Conservation (phyloP, 805 yeast genomes). For the Saccharomycopsis malanga region DNA sequence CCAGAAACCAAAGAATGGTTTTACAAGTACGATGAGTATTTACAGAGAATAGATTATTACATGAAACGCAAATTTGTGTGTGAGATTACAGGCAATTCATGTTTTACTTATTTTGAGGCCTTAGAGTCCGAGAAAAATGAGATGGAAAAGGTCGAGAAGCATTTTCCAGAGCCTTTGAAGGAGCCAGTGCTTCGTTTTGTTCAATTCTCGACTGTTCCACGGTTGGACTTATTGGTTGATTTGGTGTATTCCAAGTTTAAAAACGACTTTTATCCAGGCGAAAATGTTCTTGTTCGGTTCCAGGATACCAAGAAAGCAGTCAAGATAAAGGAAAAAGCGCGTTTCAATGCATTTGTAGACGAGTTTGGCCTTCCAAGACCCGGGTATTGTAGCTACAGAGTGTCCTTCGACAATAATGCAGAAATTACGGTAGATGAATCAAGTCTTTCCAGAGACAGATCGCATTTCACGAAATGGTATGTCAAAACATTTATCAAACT, state of each 20-base stretch:
- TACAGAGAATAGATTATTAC: constrained; percentile 66
- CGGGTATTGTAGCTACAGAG: constrained; percentile 63
- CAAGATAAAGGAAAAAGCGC: constrained; percentile 20
- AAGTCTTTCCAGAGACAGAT: constrained; percentile 75
- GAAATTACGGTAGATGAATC: constrained; percentile 67
- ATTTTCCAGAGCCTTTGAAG: constrained; percentile 85
- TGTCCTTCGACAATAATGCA: constrained; percentile 47
- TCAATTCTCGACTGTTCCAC: constrained; percentile 72
- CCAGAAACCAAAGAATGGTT: constrained; percentile 90
- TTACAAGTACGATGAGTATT: constrained; percentile 63
- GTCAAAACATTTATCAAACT: constrained; percentile 84
- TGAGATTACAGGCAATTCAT: constrained; percentile 91
- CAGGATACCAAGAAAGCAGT: constrained; percentile 19
- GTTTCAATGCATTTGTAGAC: constrained; percentile 40
- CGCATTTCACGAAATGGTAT: constrained; percentile 80
- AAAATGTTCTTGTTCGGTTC: constrained; percentile 54
- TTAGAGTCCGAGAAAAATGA: constrained; percentile 63
- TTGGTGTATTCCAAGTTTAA: constrained; percentile 73
- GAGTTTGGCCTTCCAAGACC: constrained; percentile 35
- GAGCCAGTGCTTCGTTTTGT: constrained; percentile 85
- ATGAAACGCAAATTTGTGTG: constrained; percentile 78
- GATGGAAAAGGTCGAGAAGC: constrained; percentile 58
- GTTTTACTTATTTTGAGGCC: constrained; percentile 88
- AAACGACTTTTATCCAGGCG: constrained; percentile 87
- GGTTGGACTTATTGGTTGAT: constrained; percentile 85